Evolutionary conservation across 495 filamentous ascomycete species (phyloP).

Genomic region (Pseudomonodictys pantanalensis): DNA sequence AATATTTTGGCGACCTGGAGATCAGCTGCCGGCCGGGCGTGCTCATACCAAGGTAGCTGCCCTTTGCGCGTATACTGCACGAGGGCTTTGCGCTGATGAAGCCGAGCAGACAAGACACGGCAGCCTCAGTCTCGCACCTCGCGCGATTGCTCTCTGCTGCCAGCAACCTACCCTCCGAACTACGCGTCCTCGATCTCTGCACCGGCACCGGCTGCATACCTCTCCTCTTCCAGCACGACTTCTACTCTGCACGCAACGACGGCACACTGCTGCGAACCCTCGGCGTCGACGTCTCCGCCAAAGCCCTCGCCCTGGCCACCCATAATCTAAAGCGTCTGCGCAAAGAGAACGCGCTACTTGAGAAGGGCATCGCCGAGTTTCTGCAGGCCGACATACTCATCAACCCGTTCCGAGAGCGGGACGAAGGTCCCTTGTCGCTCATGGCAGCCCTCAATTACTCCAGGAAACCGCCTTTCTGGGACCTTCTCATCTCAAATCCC

Average conservation of each 20-base stretch:
- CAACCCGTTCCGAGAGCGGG: slow-evolving; percentile 17
- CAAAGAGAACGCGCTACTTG: not conserved
- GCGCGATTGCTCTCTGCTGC: slow-evolving; percentile 11
- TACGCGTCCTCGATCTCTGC: slow-evolving; percentile 79
- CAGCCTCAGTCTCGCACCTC: slow-evolving; percentile 37
- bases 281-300: slow-evolving; percentile 60
- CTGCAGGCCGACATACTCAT: slow-evolving; percentile 26
- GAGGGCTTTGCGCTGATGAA: not conserved
- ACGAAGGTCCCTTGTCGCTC: not conserved
- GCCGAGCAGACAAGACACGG: slow-evolving; percentile 39
- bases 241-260: slow-evolving; percentile 37
- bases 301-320: slow-evolving; percentile 60
- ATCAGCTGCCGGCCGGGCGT: slow-evolving; percentile 74
- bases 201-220: slow-evolving; percentile 90
- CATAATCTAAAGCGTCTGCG: slow-evolving; percentile 12
- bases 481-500: slow-evolving; percentile 84
- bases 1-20: slow-evolving; percentile 81
- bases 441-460: slow-evolving; percentile 12
- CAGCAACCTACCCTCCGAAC: slow-evolving; percentile 6
- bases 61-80: not conserved
- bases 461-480: slow-evolving; percentile 41
- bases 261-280: slow-evolving; percentile 31
- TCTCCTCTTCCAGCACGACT: slow-evolving; percentile 62
- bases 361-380: slow-evolving; percentile 50
- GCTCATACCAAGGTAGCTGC: slow-evolving; percentile 54